Evolutionary conservation across 305 asterid species (phyloP).

Genomic region (Solanum hybrid): DNA sequence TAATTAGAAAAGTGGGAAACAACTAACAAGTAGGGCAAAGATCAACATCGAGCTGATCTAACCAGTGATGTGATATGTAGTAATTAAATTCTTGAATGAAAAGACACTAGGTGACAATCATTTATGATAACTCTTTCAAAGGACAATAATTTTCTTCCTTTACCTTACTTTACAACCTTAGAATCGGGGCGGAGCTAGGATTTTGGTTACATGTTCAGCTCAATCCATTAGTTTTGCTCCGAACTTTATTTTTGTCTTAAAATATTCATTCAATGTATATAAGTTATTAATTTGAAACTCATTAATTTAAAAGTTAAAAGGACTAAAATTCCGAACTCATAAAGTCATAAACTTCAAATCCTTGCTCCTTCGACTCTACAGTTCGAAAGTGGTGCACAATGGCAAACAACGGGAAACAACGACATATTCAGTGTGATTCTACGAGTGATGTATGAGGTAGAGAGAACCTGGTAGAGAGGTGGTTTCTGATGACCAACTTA

Average conservation of each 20-base stretch:
- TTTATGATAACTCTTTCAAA: not conserved
- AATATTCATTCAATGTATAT: not conserved
- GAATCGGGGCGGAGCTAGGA: not conserved
- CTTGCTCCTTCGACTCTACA: too few species aligned
- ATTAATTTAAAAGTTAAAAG: not conserved
- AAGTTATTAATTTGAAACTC: not conserved
- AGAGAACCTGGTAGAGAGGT: not conserved
- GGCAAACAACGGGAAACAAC: too few species aligned
- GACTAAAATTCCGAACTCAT: not conserved
- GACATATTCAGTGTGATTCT: too few species aligned
- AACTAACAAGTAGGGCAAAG: constrained; percentile 19
- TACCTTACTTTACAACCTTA: not conserved
- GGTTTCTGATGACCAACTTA: not conserved
- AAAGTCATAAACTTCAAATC: not conserved
- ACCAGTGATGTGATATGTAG: constrained; percentile 12
- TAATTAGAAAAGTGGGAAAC: constrained; percentile 9
- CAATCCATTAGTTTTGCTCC: not conserved
- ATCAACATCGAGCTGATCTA: not conserved
- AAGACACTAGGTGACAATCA: too few species aligned
- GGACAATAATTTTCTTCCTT: not conserved
- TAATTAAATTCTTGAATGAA: not conserved
- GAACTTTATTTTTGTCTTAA: not conserved
- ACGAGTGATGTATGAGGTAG: too few species aligned
- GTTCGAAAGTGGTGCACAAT: not conserved
- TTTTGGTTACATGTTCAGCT: not conserved